Conservation (phyloP, 225 moss, liverwort and hornwort genomes). For the Thuidium tamariscinum region DNA sequence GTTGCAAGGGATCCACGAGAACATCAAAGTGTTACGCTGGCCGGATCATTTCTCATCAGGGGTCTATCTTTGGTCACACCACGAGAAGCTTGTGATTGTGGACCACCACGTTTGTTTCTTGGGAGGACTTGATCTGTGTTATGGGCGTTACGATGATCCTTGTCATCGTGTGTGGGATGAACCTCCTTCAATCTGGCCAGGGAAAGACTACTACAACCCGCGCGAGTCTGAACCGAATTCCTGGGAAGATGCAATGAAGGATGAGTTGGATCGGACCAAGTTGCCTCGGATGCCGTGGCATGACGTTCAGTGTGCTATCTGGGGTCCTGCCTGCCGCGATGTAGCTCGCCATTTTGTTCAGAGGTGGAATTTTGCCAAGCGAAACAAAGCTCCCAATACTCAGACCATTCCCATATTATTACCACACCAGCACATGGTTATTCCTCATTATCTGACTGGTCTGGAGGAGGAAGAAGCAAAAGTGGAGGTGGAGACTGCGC, state of each 20-base stretch:
- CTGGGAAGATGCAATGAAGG: slow-evolving; percentile 48
- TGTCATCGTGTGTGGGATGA: slow-evolving; percentile 27
- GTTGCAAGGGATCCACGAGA: slow-evolving; percentile 26
- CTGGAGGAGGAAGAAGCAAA: slow-evolving; percentile 33
- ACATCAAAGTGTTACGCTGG: slow-evolving; percentile 44
- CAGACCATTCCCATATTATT: slow-evolving; percentile 30
- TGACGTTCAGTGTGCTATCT: slow-evolving; percentile 42
- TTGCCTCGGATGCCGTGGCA: slow-evolving; percentile 47
- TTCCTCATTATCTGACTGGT: slow-evolving; percentile 40
- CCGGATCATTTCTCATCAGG: slow-evolving; percentile 45
- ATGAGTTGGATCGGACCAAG: slow-evolving; percentile 34
- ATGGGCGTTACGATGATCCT: slow-evolving; percentile 41
- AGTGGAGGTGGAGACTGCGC: slow-evolving; percentile 32
- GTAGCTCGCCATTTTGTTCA: slow-evolving; percentile 40
- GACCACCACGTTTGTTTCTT: slow-evolving; percentile 35
- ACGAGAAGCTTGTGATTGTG: slow-evolving; percentile 46
- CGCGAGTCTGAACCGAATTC: slow-evolving; percentile 45
- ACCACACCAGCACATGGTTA: slow-evolving; percentile 42
- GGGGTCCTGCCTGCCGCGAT: slow-evolving; percentile 47
- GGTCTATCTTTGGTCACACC: slow-evolving; percentile 47
- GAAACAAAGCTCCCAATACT: slow-evolving; percentile 30
- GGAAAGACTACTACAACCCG: slow-evolving; percentile 47
- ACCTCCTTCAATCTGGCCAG: slow-evolving; percentile 33
- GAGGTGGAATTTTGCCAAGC: slow-evolving; percentile 44
- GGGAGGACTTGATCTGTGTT: slow-evolving; percentile 42